Evolutionary conservation across 2,329 filamentous ascomycete genomes (phyloP).

Genomic region (Pyricularia pennisetigena): DNA sequence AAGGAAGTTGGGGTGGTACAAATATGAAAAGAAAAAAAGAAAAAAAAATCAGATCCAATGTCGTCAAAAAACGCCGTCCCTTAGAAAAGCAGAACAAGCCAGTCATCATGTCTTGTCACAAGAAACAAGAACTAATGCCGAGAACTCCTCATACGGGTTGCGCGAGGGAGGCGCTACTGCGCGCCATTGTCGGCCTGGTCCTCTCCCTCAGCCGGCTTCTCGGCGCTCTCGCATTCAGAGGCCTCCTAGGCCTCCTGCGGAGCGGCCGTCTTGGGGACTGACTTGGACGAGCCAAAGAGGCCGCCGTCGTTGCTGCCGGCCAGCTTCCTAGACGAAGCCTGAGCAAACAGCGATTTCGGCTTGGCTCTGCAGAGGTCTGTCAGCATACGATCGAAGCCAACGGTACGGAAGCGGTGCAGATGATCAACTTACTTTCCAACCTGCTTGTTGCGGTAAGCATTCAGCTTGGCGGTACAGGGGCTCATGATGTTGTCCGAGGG

Average conservation of each 20-base stretch:
- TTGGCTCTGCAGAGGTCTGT: constrained; percentile 37
- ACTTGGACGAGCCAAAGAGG: constrained; percentile 18
- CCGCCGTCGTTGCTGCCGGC: constrained; percentile 36
- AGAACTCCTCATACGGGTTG: not conserved
- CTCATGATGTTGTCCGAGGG: constrained; percentile 87
- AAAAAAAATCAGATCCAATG: not conserved
- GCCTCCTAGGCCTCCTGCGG: not conserved
- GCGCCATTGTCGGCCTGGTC: not conserved
- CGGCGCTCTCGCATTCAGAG: not conserved
- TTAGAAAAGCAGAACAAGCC: not conserved
- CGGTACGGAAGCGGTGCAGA: not conserved
- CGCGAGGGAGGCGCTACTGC: not conserved
- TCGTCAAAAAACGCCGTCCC: not conserved
- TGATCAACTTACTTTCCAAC: constrained; percentile 56
- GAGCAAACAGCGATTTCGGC: constrained; percentile 59
- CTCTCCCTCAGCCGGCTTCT: not conserved
- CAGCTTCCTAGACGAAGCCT: constrained; percentile 54
- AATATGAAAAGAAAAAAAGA: not conserved
- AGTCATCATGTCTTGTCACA: not conserved
- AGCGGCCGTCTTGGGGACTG: not conserved
- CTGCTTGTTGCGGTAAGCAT: constrained; percentile 70
- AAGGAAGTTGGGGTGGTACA: not conserved
- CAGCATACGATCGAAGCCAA: not conserved
- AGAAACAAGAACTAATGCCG: not conserved
- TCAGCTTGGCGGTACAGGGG: constrained; percentile 75